phyloP scores from a whole-genome alignment of 1,284 basidiomycete genomes.

The Cerrena zonata region DNA sequence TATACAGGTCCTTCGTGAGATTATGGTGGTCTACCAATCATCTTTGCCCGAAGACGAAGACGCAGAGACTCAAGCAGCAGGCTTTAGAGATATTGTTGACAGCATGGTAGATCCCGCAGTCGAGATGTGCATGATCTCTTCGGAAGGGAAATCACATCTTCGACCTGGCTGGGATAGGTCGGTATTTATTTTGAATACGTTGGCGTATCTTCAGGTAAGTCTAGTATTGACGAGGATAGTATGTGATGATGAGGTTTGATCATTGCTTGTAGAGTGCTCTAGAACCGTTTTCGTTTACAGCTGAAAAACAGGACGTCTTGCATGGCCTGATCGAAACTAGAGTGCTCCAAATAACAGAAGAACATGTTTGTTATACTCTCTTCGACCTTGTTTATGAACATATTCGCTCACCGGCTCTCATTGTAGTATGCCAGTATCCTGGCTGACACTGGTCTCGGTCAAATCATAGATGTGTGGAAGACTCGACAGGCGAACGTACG shows the following conservation, averaged over 20 bases:
- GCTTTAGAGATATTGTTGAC: conserved; percentile 71
- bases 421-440: conserved; percentile 68
- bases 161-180: conserved; percentile 69
- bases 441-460: conserved; percentile 67
- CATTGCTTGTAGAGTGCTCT: conserved; percentile 51
- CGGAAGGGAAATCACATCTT: conserved; percentile 57
- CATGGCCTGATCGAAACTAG: conserved; percentile 58
- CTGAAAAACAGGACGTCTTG: conserved; percentile 52
- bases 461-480: conserved; percentile 55
- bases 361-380: conserved; percentile 65
- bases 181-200: conserved; percentile 80
- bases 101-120: conserved; percentile 79
- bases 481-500: conserved; percentile 51
- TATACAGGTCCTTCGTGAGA: conserved; percentile 76
- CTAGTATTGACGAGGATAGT: background rate
- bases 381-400: background rate
- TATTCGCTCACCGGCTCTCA: background rate
- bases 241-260: background rate
- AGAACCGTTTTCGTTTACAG: conserved; percentile 70
- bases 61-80: conserved; percentile 42
- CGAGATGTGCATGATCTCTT: conserved; percentile 66
- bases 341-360: conserved; percentile 64
- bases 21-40: conserved; percentile 82
- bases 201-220: conserved; percentile 71
- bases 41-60: conserved; percentile 64